Conservation (phyloP, 345 rosid genomes). For the Eucalyptus rudis region DNA sequence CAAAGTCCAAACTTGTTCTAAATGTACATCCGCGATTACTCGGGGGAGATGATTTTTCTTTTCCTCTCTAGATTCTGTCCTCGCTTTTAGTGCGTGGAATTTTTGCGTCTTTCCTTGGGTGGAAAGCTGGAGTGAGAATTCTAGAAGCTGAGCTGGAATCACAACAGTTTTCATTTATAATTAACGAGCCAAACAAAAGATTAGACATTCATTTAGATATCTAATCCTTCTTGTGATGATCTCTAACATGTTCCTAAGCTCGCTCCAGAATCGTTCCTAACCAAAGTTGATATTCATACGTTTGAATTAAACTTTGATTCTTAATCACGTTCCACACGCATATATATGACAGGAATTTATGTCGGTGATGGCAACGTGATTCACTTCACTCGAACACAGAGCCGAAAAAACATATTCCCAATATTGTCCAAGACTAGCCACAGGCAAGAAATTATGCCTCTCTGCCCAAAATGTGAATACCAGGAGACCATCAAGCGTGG, state of each 20-base stretch:
- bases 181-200: background rate
- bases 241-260: background rate
- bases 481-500: background rate
- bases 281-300: background rate
- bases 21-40: background rate
- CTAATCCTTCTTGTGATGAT: background rate
- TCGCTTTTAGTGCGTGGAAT: background rate
- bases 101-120: background rate
- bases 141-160: background rate
- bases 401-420: background rate
- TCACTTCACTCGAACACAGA: background rate
- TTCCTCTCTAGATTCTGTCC: background rate
- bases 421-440: background rate
- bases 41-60: background rate
- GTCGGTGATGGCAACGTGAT: background rate
- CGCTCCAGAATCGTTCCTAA: background rate
- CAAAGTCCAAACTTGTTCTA: background rate
- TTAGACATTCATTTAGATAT: too few species aligned
- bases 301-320: background rate
- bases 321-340: background rate
- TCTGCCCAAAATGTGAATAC: background rate
- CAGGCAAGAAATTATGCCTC: background rate
- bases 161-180: background rate
- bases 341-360: background rate
- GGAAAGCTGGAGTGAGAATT: background rate